A percentile compares a stretch with the other conserved stretches of the same genome.
These are phyloP conservation scores for Rhizopogon vesiculosus DNA, from an alignment of 768 basidiomycete genomes.

Conservation along the genomic window DNA sequence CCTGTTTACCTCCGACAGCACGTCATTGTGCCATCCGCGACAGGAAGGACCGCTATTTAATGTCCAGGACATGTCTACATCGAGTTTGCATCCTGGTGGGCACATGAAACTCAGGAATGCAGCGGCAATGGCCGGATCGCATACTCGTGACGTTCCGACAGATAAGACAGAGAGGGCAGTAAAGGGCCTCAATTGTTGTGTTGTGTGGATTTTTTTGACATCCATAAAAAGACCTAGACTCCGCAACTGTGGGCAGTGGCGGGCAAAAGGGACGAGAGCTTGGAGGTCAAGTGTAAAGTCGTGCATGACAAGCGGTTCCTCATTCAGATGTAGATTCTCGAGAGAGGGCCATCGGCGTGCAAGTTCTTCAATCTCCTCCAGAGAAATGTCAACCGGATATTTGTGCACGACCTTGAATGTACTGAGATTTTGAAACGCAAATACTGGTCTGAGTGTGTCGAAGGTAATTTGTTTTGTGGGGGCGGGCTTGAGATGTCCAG, in stretches of 20 bases:
- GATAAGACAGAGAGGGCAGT: slow-evolving; percentile 25
- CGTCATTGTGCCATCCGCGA: slow-evolving; percentile 4
- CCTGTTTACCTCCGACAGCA: slow-evolving; percentile 4
- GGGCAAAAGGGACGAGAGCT: slow-evolving; percentile 37
- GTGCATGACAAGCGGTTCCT: slow-evolving; percentile 35
- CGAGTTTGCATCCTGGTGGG: slow-evolving; percentile 37
- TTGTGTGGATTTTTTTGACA: slow-evolving; percentile 21
- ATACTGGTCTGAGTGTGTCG: slow-evolving; percentile 31
- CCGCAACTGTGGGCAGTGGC: slow-evolving; percentile 32
- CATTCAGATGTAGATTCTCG: slow-evolving; percentile 40
- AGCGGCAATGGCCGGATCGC: slow-evolving; percentile 38
- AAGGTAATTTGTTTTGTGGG: slow-evolving; percentile 27
- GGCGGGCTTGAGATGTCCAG: slow-evolving; percentile 10
- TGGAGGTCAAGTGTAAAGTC: slow-evolving; percentile 29
- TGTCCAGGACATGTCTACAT: slow-evolving; percentile 47
- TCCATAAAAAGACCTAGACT: slow-evolving; percentile 34
- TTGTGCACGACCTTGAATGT: slow-evolving; percentile 30
- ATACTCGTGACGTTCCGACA: slow-evolving; percentile 47
- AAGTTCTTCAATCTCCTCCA: slow-evolving; percentile 40
- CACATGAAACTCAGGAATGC: slow-evolving; percentile 51
- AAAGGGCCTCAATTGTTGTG: slow-evolving; percentile 14
- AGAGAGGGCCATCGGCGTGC: slow-evolving; percentile 42
- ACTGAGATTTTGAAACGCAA: slow-evolving; percentile 23
- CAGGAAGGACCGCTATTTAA: slow-evolving; percentile 11
- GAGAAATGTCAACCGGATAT: slow-evolving; percentile 28